These are phyloP conservation scores for Cairneyella variabilis DNA, from an alignment of 495 filamentous ascomycete genomes.

Conservation along the genomic window DNA sequence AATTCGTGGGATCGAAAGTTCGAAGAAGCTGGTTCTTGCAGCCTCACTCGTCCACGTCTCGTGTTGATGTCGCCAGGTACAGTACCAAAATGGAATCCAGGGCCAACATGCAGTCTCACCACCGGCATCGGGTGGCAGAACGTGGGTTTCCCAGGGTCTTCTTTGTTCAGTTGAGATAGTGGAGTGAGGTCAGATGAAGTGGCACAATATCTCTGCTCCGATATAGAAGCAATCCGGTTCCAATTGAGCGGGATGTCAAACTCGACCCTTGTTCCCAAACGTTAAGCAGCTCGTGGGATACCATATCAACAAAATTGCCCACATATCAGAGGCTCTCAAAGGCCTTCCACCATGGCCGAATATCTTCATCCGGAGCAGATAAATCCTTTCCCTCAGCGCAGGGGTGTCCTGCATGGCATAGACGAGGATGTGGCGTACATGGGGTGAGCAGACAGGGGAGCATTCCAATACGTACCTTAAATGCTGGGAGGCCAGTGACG, in stretches of 20 bases:
- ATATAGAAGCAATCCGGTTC: neutral
- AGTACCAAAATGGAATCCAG: neutral
- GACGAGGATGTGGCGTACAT: slow-evolving; percentile 9
- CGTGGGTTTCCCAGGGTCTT: neutral
- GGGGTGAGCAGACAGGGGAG: neutral
- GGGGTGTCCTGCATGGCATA: neutral
- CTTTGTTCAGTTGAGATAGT: neutral
- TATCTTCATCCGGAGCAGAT: neutral
- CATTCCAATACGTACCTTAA: slow-evolving; percentile 7
- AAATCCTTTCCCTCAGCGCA: neutral
- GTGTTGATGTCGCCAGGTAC: neutral
- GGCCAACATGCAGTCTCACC: neutral
- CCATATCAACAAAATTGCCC: neutral
- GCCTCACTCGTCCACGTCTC: neutral
- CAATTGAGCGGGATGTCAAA: neutral
- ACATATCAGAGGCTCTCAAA: neutral
- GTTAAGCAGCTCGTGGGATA: neutral
- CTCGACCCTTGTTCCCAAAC: neutral
- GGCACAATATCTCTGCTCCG: slow-evolving; percentile 1
- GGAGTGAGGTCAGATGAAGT: slow-evolving; percentile 14
- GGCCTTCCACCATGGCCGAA: neutral
- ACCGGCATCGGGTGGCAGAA: slow-evolving; percentile 4
- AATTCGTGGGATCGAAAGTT: slow-evolving; percentile 5
- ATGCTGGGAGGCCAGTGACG: neutral
- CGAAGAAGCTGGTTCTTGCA: neutral